Evolutionary conservation across 2,329 filamentous ascomycete species (phyloP), one percentile per base, ranked within the genome.

Genomic region (Uncinocarpus reesii): DNA sequence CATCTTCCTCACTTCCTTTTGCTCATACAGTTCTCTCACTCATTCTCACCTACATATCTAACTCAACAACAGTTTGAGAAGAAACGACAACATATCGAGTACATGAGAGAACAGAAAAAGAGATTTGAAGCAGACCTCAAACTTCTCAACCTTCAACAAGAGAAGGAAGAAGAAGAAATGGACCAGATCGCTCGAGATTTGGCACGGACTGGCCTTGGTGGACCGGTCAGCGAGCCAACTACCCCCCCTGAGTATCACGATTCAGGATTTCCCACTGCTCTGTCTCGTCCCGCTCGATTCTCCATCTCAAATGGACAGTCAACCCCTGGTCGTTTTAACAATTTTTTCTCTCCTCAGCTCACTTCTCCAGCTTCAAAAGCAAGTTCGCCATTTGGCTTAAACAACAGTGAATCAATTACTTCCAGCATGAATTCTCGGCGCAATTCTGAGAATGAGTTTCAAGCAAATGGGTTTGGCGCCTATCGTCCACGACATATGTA

Each of bases 221-320:
- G 85, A 47, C 84, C 89, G 59, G 86, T 93, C 63, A 95, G 86
- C 58, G 90, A 96, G 69, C 92, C 92, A 13, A 95, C 92, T 1
- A 98, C 92, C 18, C 92, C 92, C 18, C 92, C 92, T 26, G 92
- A 96, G 65, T 90, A 92, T 65, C 83, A 81, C 58, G 87, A 94
- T 55, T 80, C 79, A 53, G 83, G 82, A 36, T 90, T 94, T 60
- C 81, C 84, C 48, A 81, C 80, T 59, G 80, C 84, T 56, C 85
- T 92, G 62, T 87, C 86, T 48, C 80, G 87, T 35, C 85, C 87
- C 36, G 89, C 89, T 63, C 80, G 89, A 53, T 90, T 94, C 71
- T 94, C 90, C 47, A 84, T 85, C 52, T 89, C 88, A 31, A 92
- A 86, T 69, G 74, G 95, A 60, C 83, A 84, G 37, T 90, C 87